Conservation (phyloP, 148 eudicot genomes). For the Beta vulgaris region DNA sequence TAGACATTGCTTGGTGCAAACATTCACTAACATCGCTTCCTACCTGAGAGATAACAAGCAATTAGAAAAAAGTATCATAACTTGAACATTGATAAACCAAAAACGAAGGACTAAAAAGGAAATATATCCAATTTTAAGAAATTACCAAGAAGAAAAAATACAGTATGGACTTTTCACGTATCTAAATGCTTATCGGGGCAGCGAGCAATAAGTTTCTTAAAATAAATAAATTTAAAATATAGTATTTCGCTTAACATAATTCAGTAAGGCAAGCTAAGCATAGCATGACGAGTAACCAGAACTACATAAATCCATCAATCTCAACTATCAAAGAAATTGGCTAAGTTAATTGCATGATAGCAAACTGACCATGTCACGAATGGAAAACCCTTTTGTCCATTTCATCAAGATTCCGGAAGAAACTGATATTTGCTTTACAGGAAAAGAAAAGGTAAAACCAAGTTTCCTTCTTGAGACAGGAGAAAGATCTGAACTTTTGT, state of each 20-base stretch:
- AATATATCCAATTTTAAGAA: neutral
- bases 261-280: neutral
- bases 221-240: too few species aligned
- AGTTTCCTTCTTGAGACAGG: slow-evolving; percentile 51
- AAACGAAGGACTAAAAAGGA: neutral
- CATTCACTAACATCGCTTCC: slow-evolving; percentile 72
- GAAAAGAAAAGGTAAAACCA: slow-evolving; percentile 92
- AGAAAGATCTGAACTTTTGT: slow-evolving; percentile 33
- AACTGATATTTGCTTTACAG: slow-evolving; percentile 77
- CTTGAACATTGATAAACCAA: neutral
- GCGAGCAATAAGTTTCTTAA: neutral
- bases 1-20: slow-evolving; percentile 60
- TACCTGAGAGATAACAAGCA: slow-evolving; percentile 39
- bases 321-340: neutral
- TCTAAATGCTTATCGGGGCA: neutral
- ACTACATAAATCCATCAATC: neutral
- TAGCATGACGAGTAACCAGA: neutral
- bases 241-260: neutral
- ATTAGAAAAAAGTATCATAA: neutral
- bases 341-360: neutral
- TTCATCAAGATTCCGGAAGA: slow-evolving; percentile 69
- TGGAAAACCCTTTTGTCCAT: slow-evolving; percentile 88
- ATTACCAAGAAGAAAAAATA: neutral
- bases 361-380: slow-evolving; percentile 76
- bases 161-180: neutral